Percentiles rank a stretch among this genome's conserved stretches.
These are phyloP conservation scores for Cryptococcus floricola DNA, from an alignment of 1,284 basidiomycete genomes.

Conservation along the genomic window DNA sequence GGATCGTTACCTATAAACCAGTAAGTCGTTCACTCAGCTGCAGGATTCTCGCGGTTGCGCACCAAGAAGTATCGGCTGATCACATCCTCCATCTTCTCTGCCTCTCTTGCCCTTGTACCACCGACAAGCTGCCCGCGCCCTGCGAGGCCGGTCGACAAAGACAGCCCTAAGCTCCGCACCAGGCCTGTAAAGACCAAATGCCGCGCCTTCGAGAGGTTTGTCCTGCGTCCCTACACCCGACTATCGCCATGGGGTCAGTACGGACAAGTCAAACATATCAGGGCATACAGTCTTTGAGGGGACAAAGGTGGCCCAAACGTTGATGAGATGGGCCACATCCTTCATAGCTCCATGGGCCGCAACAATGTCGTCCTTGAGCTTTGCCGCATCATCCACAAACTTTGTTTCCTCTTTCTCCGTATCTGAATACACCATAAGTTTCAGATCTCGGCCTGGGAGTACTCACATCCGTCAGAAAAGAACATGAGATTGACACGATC, in stretches of 20 bases:
- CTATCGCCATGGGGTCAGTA: slow-evolving; percentile 45
- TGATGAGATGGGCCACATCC: slow-evolving; percentile 69
- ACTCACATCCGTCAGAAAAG: slow-evolving; percentile 77
- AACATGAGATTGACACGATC: slow-evolving; percentile 74
- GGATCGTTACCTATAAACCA: slow-evolving; percentile 64
- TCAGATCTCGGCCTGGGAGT: neutral
- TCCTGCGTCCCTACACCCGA: slow-evolving; percentile 71
- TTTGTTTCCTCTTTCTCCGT: slow-evolving; percentile 58
- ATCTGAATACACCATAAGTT: slow-evolving; percentile 52
- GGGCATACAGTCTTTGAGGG: slow-evolving; percentile 58
- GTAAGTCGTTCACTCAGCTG: neutral
- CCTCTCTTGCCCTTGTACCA: slow-evolving; percentile 32
- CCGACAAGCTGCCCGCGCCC: slow-evolving; percentile 65
- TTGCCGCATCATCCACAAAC: slow-evolving; percentile 65
- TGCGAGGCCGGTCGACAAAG: slow-evolving; percentile 65
- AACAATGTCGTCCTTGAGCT: slow-evolving; percentile 66
- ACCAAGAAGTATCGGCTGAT: slow-evolving; percentile 76
- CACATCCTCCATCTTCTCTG: slow-evolving; percentile 55
- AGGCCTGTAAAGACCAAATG: slow-evolving; percentile 72
- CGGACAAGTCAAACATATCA: neutral
- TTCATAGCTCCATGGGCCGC: slow-evolving; percentile 66
- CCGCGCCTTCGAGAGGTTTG: slow-evolving; percentile 63
- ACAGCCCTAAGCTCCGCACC: slow-evolving; percentile 73
- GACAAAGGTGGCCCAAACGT: slow-evolving; percentile 76
- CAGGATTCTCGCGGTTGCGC: slow-evolving; percentile 17